Conservation (phyloP, 257 asterid species). For the Solanum sparsipilum region DNA sequence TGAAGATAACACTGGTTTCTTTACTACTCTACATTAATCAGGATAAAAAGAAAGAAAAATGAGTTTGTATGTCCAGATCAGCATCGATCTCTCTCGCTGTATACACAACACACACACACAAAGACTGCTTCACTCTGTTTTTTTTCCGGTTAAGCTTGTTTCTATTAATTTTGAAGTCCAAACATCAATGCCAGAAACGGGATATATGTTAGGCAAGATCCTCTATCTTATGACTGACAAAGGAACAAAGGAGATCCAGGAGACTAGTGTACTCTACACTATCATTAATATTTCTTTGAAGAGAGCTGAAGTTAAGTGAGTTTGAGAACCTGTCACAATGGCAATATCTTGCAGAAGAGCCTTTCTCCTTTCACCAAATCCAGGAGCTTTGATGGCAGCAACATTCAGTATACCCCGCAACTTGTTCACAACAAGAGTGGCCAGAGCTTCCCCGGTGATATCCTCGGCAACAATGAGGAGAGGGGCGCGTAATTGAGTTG, state of each 20-base stretch:
- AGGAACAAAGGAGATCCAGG: not conserved
- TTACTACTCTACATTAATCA: not conserved
- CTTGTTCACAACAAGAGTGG: conserved; percentile 94
- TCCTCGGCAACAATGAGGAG: conserved; percentile 85
- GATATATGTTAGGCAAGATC: not conserved
- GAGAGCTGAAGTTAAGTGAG: not conserved
- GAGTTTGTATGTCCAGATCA: not conserved
- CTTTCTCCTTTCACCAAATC: conserved; percentile 94
- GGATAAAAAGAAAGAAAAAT: not conserved
- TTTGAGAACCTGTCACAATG: conserved; percentile 60
- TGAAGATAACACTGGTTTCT: not conserved
- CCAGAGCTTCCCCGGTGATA: conserved; percentile 93
- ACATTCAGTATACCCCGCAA: conserved; percentile 86
- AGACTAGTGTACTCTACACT: not conserved
- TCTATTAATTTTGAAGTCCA: not conserved
- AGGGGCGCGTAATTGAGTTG: conserved; percentile 80
- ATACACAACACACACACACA: not conserved
- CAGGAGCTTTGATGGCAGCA: conserved; percentile 99
- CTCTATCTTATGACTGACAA: not conserved
- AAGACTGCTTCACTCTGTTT: not conserved
- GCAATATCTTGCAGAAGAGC: conserved; percentile 97
- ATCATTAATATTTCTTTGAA: not conserved
- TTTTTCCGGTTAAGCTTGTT: not conserved
- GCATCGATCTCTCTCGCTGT: not conserved
- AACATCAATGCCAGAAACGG: not conserved